Evolutionary conservation across 2,329 filamentous ascomycete species (phyloP), one percentile per base, ranked within the genome.

Genomic region (Colletotrichum liriopes): DNA sequence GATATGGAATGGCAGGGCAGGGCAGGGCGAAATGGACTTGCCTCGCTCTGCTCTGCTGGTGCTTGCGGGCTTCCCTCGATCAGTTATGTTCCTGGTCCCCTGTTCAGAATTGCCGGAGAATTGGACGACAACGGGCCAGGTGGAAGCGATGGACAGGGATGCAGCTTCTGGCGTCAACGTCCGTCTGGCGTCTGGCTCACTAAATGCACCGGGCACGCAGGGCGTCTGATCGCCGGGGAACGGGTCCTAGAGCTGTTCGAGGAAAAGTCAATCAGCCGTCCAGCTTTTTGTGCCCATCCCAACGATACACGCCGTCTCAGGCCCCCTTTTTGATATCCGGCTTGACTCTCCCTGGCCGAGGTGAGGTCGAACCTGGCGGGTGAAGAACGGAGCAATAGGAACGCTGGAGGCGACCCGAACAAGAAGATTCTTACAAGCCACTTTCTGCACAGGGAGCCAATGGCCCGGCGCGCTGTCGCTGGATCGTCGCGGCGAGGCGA

Each of bases 111-210:
- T 54, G 63, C 64, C 43, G 32, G 63, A 43, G 32, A 62, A 62
- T 9, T 35, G 43, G 51, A 52, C 45, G 65, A 72, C 59, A 59
- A 64, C 51, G 52, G 43, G 59, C 35, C 65, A 68, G 52, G 67
- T 68, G n/a, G 9, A 45, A 63, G 65, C 52, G 59, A 72, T 69
- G 41, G 52, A 39, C 65, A 72, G 69, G 69, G 69, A 72, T 72
- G 65, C 45, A 64, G 69, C 65, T 60, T 29, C 55, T 59, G 58
- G 69, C 51, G 51, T 64, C 35, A 26, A 35, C 35, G 45, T 35
- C 45, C 26, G 59, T 49, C 12, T 39, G 39, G 29, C 23, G 54
- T 55, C 45, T 29, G 32, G 49, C 51, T 64, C 39, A 18, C 59
- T 37, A 64, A 35, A 43, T 37, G 45, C 45, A 35, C n/a, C 47